Percentiles rank a stretch among this genome's conserved stretches.
Evolutionary conservation across 2,329 filamentous ascomycete genomes (phyloP).

Genomic region (Trichoderma polysporum): DNA sequence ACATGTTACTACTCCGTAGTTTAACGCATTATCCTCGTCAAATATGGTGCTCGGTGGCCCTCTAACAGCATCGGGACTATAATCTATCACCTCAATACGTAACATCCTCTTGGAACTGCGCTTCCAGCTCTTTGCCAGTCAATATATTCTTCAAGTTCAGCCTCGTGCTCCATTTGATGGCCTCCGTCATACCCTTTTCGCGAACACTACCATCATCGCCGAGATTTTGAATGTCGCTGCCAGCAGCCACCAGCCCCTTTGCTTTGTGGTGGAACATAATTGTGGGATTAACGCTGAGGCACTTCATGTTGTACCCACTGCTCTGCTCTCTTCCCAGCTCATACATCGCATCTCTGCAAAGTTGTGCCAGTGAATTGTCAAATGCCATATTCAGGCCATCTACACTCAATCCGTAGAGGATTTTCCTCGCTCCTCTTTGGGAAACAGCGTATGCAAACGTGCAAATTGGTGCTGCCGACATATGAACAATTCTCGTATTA

Average conservation of each 20-base stretch:
- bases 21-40: background rate
- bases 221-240: conserved; percentile 32
- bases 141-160: conserved; percentile 35
- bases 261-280: conserved; percentile 12
- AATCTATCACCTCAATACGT: background rate
- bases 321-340: background rate
- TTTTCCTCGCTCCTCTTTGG: conserved; percentile 42
- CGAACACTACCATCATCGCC: conserved; percentile 26
- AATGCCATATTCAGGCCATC: conserved; percentile 21
- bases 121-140: conserved; percentile 28
- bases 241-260: background rate
- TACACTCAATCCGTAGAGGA: conserved; percentile 36
- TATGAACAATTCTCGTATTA: conserved; percentile 45
- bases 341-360: conserved; percentile 5
- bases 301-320: background rate
- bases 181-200: conserved; percentile 34
- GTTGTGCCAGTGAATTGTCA: background rate
- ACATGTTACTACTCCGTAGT: background rate
- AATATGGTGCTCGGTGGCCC: background rate
- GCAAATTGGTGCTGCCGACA: conserved; percentile 43
- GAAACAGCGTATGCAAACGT: conserved; percentile 46
- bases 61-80: background rate
- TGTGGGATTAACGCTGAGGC: background rate
- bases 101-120: conserved; percentile 25
- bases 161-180: conserved; percentile 35